These are phyloP conservation scores for Agaricus sinodeliciosus DNA, from an alignment of 768 basidiomycete species.

Conservation along the genomic window DNA sequence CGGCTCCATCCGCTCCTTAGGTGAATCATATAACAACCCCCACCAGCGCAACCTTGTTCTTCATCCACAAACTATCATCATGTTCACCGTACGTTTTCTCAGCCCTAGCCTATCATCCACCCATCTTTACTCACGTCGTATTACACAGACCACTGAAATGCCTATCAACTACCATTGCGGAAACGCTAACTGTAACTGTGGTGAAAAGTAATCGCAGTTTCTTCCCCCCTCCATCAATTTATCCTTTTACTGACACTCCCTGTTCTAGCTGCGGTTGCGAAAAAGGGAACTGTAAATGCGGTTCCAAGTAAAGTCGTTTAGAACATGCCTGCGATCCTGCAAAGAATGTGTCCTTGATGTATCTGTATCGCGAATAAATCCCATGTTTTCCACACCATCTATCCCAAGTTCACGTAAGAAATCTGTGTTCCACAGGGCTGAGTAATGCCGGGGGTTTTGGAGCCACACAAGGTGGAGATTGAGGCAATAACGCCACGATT, in stretches of 20 bases:
- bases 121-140: background rate
- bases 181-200: slow-evolving; percentile 2
- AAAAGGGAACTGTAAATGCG: slow-evolving; percentile 6
- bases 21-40: too few relatives aligned
- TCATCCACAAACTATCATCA: background rate
- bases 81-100: background rate
- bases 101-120: too few relatives aligned
- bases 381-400: too few relatives aligned
- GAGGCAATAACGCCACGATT: too few relatives aligned
- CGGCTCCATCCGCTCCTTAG: background rate
- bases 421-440: too few relatives aligned
- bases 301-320: background rate
- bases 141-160: background rate
- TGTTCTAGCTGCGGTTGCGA: slow-evolving; percentile 4
- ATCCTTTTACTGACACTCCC: too few relatives aligned
- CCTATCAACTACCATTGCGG: slow-evolving; percentile 3
- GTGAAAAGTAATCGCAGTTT: background rate
- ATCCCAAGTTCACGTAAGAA: too few relatives aligned
- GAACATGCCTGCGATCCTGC: background rate
- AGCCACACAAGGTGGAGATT: too few relatives aligned
- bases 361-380: background rate
- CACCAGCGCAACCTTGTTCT: background rate
- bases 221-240: background rate
- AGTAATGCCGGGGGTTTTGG: too few relatives aligned
- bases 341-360: background rate